Base-by-base conservation (phyloP, 169 alveolate species). In the Amoebophrya sp. region DNA sequence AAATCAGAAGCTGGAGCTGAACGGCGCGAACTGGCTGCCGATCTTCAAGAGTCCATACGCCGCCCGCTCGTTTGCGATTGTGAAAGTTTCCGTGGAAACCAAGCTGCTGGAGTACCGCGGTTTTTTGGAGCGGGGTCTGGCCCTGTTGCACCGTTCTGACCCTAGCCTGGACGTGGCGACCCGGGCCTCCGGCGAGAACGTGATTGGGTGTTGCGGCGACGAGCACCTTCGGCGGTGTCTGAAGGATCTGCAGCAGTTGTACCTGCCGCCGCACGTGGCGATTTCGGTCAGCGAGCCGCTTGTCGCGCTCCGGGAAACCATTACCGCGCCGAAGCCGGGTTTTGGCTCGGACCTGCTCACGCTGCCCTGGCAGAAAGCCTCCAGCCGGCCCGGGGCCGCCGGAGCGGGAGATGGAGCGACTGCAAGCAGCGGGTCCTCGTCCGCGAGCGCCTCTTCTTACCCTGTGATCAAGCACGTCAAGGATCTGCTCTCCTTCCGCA, bases 171-270 rank as follows among this genome's bases (percentile, higher is more conserved):
- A 66, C 35, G 83, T 66, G 83, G 29, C 83, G 10, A 66, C 83
- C 32, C 1, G 32, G 10, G 12, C 83, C 35, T 2, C 83, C 35
- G 83, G 83, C 35, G 83, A 66, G 18, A 2, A 66, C 83, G 83
- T 66, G 10, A 66, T 66, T 25, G 83, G 83, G 29, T 66, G 83
- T n/a, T 66, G 83, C 83, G 83, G 83, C 35, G 83, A 66, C 83
- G 83, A 66, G 35, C 83, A 66, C 18, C 35, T 66, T 0, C 1
- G 18, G 35, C 29, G 83, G 35, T 66, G 83, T 25, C 32, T 66
- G 83, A 66, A 66, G 83, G 83, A 66, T 25, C 35, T 66, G 35
- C 83, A 66, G 83, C 83, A 66, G 35, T 25, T 66, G 35, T 66
- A 66, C 35, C 83, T 66, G 12, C 83, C 83, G 1, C 83, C 83